Base-by-base conservation (phyloP, 2,329 filamentous ascomycete genomes). In the Phoma herbarum region DNA sequence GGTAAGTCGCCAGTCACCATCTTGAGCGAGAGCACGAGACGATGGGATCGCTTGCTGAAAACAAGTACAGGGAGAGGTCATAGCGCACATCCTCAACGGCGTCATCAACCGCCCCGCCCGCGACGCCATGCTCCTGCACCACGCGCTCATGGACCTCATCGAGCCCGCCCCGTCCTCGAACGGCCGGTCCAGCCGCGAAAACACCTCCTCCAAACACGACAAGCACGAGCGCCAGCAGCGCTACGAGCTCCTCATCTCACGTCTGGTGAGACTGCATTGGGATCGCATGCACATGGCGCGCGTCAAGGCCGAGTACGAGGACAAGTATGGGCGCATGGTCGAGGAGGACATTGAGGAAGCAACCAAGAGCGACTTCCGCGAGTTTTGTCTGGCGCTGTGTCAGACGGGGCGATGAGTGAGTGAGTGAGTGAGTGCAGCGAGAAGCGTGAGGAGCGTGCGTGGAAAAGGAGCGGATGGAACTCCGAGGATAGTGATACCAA, bases 81-180 rank as follows among this genome's bases (percentile, higher is more conserved):
- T 98, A 35, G 92, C 93, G 0, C 95, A 98, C 78, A 92, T 98
- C 68, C 89, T 99, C 72, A 97, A 98, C 79, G 95, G 95, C 70
- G 88, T 96, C 57, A 96, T 98, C 81, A 98, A 98, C 80, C 91
- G 91, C 59, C 93, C 95, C 6, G 92, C 96, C 62, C 91, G 95
- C 54, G 95, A 98, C 76, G 92, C 94, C 3, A 85, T 97, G 35
- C 88, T 98, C 2, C 83, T 99, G 1, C 89, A 96, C 77, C 95
- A 98, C 80, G 94, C 95, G 2, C 87, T 98, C 64, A 72, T 75
- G 52, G 90, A 88, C 20, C 78, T 83, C 28, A 77, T 78, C 52
- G 76, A 78, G 16, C 68, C 74, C 1, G 59, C 73, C 3, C 67
- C 68, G 8, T 66, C 68, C 9, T 10, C 48, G 0, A 26, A 39